Evolutionary conservation across 1,284 basidiomycete genomes (phyloP), one percentile per base, ranked within the genome.

Genomic region (Sutorius eximius): DNA sequence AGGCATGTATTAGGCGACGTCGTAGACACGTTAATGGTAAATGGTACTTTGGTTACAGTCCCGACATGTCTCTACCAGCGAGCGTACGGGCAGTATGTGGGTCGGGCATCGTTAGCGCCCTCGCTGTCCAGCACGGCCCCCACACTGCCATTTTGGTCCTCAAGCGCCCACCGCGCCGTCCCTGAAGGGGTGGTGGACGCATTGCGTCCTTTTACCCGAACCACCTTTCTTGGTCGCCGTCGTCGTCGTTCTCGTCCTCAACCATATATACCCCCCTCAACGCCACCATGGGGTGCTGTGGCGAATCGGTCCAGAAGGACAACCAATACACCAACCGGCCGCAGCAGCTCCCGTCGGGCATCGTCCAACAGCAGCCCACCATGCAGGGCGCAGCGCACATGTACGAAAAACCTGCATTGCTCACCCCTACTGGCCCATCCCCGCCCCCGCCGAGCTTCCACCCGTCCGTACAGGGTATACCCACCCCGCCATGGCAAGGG

Each of bases 241-340:
- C 13, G 11, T 6, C n/a, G 36, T 7, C 8, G 24, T 16, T 6
- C 12, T 27, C 6, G 20, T 9, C 2, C 2, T n/a, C 22, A 10
- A 56, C 51, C 55, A n/a, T 16, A 27, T 6, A 27, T 20, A 24
- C 16, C 20, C 20, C n/a, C 6, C 15, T 18, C 15, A 6, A 16
- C 13, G 60, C 55, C 69, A 69, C 59, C 55, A 84, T 85, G 82
- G 74, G 79, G 52, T 87, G 85, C 65, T 87, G 85, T 65, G 84
- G 83, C 11, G 74, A 78, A 46, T 60, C 72, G 1, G 51, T 68
- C 33, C 72, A 61, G 29, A 66, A 64, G 49, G 59, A 73, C 40
- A 71, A 68, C 38, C 71, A 73, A 45, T 63, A 67, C 36, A 63
- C 67, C 32, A 78, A 75, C 63, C 58, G 68, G 6, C 53, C 60